Percentiles rank a stretch among this genome's conserved stretches.
Conservation (phyloP, 2,329 filamentous ascomycete species). For the Venturia carpophila region DNA sequence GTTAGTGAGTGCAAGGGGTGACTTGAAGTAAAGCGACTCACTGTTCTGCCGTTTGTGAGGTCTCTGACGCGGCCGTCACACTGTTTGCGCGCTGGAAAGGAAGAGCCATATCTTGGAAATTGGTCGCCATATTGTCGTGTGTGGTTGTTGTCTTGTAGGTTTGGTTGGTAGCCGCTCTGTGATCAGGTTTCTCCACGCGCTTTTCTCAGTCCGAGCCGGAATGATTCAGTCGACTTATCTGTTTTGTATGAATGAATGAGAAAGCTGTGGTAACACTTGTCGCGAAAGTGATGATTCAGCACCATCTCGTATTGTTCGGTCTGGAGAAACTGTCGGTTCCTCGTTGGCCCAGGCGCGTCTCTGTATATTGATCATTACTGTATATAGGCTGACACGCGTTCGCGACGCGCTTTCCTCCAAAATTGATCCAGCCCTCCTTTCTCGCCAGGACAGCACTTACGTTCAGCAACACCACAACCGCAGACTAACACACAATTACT, state of each 20-base stretch:
- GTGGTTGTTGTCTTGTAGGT: background rate
- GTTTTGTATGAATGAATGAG: background rate
- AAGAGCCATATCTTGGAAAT: background rate
- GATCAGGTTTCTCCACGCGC: background rate
- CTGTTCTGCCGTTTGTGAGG: slow-evolving; percentile 49
- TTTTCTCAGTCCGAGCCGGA: background rate
- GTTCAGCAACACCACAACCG: background rate
- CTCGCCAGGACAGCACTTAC: background rate
- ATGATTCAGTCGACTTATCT: background rate
- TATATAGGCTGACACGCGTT: background rate
- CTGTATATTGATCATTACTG: background rate
- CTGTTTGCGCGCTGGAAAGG: slow-evolving; percentile 27
- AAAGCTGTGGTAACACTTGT: background rate
- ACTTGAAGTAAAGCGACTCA: slow-evolving; percentile 23
- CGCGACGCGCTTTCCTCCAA: background rate
- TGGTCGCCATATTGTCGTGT: slow-evolving; percentile 1
- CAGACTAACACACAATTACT: background rate
- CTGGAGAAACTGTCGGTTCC: background rate
- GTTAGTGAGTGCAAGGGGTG: background rate
- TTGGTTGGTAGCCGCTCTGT: background rate
- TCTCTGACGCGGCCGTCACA: slow-evolving; percentile 41
- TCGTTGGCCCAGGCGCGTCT: background rate
- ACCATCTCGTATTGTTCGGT: background rate
- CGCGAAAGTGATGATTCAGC: background rate
- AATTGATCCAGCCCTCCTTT: background rate